Conservation (phyloP, 202 grass and related monocot species). For the Panicum virgatum region DNA sequence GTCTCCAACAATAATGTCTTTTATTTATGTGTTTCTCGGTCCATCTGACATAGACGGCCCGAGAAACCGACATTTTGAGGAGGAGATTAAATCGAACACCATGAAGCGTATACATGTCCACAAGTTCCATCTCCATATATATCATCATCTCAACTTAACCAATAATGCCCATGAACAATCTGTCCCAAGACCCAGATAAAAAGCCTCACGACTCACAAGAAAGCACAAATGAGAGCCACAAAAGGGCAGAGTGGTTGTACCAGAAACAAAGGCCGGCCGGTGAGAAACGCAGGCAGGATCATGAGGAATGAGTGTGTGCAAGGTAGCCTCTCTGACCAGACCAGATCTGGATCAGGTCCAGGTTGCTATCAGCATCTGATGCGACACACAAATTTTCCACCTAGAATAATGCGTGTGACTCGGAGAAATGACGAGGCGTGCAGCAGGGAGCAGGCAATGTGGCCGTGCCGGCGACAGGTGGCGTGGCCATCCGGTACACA, state of each 20-base stretch:
- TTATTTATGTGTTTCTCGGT: not conserved
- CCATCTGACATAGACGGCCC: not conserved
- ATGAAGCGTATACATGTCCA: not conserved
- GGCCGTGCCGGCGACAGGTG: not conserved
- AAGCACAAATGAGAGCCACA: not conserved
- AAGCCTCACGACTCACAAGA: not conserved
- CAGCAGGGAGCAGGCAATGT: not conserved
- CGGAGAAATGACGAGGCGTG: slow-evolving; percentile 30
- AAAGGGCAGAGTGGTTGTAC: slow-evolving; percentile 7
- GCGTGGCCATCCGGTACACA: not conserved
- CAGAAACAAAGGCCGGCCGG: not conserved
- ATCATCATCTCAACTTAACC: not conserved
- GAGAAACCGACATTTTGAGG: not conserved
- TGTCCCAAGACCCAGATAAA: not conserved
- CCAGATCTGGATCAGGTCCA: not conserved
- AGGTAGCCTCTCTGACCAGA: not conserved
- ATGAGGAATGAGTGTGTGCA: not conserved
- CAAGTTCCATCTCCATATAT: too few species aligned
- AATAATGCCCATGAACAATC: not conserved
- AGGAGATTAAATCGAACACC: not conserved
- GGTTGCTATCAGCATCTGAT: not conserved
- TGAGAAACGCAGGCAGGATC: not conserved
- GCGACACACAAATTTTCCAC: not conserved
- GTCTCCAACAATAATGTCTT: not conserved
- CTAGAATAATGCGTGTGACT: slow-evolving; percentile 1